A percentile compares a stretch with the other conserved stretches of the same genome.
Evolutionary conservation across 139 green algal genomes (phyloP).

Genomic region (Dunaliella primolecta): DNA sequence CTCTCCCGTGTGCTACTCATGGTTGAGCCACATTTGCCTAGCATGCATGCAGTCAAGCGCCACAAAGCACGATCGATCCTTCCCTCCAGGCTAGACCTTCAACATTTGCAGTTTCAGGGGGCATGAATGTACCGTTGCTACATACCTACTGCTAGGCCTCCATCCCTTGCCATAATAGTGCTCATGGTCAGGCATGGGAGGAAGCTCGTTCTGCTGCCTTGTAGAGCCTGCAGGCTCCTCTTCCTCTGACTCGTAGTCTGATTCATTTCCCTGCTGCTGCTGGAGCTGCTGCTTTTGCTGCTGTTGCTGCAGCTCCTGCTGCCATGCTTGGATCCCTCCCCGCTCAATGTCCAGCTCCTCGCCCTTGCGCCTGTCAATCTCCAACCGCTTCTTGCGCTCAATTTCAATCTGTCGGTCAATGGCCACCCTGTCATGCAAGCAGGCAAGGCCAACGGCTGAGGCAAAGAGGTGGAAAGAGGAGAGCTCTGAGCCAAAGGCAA

Average conservation of each 20-base stretch:
- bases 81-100: too few species aligned
- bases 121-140: too few species aligned
- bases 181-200: conserved; percentile 42
- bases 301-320: conserved; percentile 3
- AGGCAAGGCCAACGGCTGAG: neutral
- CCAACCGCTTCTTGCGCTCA: conserved; percentile 33
- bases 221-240: too few species aligned
- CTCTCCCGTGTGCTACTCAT: too few species aligned
- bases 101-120: too few species aligned
- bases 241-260: conserved; percentile 54
- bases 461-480: neutral
- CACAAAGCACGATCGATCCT: too few species aligned
- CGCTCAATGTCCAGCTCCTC: conserved; percentile 50
- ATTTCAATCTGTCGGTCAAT: conserved; percentile 45
- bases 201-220: too few species aligned
- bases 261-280: conserved; percentile 32
- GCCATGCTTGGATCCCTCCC: conserved; percentile 29
- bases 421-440: conserved; percentile 42
- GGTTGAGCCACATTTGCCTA: too few species aligned
- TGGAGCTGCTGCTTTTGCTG: neutral
- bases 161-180: conserved; percentile 45
- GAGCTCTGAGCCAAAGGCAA: too few species aligned
- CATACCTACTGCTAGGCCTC: neutral
- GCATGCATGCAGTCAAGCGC: too few species aligned
- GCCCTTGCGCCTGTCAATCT: conserved; percentile 43